These are phyloP conservation scores for Mycena vitilis DNA, from an alignment of 768 basidiomycete species.

Conservation along the genomic window DNA sequence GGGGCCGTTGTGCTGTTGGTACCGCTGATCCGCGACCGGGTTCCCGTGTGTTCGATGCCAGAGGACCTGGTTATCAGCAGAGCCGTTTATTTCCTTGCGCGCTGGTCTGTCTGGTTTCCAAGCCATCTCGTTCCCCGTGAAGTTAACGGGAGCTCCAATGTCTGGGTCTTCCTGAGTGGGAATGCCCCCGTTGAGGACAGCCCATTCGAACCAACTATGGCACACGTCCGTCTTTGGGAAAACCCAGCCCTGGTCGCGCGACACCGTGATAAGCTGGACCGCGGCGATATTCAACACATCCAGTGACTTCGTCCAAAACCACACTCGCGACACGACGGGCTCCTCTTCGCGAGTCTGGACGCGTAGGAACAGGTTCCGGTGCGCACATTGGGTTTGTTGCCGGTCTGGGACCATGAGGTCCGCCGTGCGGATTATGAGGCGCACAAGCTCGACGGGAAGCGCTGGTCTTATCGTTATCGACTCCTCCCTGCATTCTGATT, in stretches of 20 bases:
- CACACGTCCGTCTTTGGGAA: constrained; percentile 1
- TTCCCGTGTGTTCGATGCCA: constrained; percentile 25
- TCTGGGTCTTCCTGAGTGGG: neutral
- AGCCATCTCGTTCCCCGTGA: constrained; percentile 9
- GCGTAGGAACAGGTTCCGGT: constrained; percentile 6
- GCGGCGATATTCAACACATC: constrained; percentile 5
- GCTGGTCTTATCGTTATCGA: constrained; percentile 2
- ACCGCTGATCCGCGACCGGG: neutral
- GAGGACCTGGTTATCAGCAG: neutral
- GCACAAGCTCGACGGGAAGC: constrained; percentile 26
- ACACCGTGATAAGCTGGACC: constrained; percentile 22
- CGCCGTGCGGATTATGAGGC: constrained; percentile 19
- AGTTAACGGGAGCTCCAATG: neutral
- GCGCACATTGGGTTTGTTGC: constrained; percentile 13
- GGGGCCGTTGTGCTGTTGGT: constrained; percentile 15
- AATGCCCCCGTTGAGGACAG: constrained; percentile 1
- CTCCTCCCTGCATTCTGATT: neutral
- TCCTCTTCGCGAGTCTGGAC: neutral
- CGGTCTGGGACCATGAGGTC: constrained; percentile 16
- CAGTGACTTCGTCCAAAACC: constrained; percentile 24
- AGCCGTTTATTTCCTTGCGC: neutral
- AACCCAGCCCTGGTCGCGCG: constrained; percentile 15
- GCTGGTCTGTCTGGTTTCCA: neutral
- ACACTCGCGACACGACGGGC: constrained; percentile 19
- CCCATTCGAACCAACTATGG: constrained; percentile 27